Base-by-base conservation (phyloP, 140 eudicot genomes). In the Flaveria floridana region DNA sequence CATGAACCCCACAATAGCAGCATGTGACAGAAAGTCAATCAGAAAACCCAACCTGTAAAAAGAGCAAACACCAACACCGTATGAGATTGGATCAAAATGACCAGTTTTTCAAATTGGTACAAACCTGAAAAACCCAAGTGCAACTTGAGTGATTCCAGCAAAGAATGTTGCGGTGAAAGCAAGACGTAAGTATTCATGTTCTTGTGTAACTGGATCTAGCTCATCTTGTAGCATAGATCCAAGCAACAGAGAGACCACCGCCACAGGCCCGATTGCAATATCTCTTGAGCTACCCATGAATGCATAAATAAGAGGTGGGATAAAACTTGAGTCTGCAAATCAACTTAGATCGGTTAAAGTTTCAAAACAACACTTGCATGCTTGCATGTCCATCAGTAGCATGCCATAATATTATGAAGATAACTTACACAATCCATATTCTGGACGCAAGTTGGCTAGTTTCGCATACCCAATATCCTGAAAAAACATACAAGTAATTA, bases 261-360 rank as follows among this genome's bases (percentile, higher is more conserved):
- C 97, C 64, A 91, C 95, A 0, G 96, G 95, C 14, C 97, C 97
- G 28, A 91, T 91, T 52, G 97, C 97, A 56, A 91, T 84, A 71
- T 91, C 95, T 79, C 95, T 84, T 37, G 95, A 91, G 81, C 95
- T 88, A 25, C 97, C 97, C 92, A 86, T 91, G 81, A 86, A 84
- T 0, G 97, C 92, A 53, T 91, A 88, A 10, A 91, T 75, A 70
- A 88, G 84, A 59, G 97, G 97, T 13, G 97, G 97, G 69, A 88
- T 84, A 56, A 91, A 91, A 85, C 97, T 91, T 2, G 86, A 74
- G 69, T 88, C 97, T 88, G 92, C 37, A 70, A 51, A 64, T 37
- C 28, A n/a, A 48, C 48, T 51, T 67, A 46, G 41, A 57, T 57
- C 11, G 15, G 20, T 58, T 21, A 47, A 48, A 30, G 50, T 58